Evolutionary conservation across 768 basidiomycete genomes (phyloP).

Genomic region (Macrolepiota albuminosa): DNA sequence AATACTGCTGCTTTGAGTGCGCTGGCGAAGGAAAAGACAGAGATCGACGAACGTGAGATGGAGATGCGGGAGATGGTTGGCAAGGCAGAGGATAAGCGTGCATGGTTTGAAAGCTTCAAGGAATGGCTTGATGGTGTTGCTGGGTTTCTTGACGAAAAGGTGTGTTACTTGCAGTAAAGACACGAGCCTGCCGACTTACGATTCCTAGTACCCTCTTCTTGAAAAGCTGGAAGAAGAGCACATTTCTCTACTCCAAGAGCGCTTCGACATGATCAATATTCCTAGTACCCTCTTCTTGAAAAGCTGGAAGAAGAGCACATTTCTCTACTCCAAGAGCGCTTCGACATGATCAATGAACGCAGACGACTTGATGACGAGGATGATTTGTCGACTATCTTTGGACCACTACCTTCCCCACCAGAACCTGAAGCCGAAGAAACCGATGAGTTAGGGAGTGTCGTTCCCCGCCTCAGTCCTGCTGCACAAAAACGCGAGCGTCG

Average conservation of each 20-base stretch:
- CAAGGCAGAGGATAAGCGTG: conserved; percentile 70
- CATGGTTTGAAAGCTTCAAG: conserved; percentile 75
- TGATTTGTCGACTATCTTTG: conserved; percentile 69
- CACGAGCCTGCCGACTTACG: conserved; percentile 2
- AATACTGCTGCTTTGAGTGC: conserved; percentile 53
- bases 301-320: conserved; percentile 71
- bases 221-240: conserved; percentile 78
- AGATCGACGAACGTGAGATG: conserved; percentile 62
- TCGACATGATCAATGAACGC: conserved; percentile 63
- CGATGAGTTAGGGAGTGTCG: conserved; percentile 37
- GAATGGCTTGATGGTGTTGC: conserved; percentile 83
- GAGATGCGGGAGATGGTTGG: conserved; percentile 75
- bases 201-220: conserved; percentile 64
- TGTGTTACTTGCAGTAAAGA: not conserved
- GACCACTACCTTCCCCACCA: conserved; percentile 30
- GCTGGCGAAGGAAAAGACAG: conserved; percentile 56
- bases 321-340: conserved; percentile 70
- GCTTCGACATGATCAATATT: conserved; percentile 54
- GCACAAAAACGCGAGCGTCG: conserved; percentile 47
- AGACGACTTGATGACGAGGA: conserved; percentile 75
- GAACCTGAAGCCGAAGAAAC: conserved; percentile 34
- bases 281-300: conserved; percentile 76
- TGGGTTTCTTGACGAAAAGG: conserved; percentile 87
- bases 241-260: conserved; percentile 68
- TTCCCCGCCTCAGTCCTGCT: not conserved